Evolutionary conservation across 2,329 filamentous ascomycete species (phyloP).

Genomic region (Beauveria sp.): DNA sequence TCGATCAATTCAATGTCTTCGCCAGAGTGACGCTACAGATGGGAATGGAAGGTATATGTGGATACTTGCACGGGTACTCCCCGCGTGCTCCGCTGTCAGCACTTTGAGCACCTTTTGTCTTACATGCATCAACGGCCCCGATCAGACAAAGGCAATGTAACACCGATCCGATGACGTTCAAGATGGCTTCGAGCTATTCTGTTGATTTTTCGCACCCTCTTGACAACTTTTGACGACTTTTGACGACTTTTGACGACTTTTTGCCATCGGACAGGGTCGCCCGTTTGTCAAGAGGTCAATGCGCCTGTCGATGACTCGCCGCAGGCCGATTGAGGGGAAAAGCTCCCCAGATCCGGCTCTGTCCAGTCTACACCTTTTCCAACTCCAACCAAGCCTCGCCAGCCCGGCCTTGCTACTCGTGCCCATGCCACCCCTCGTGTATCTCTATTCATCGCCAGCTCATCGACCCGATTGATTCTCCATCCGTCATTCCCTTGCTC

Average conservation of each 20-base stretch:
- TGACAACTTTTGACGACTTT: neutral
- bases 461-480: neutral
- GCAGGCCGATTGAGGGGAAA: neutral
- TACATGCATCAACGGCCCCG: neutral
- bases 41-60: too few species aligned
- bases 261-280: neutral
- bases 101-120: neutral
- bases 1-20: too few species aligned
- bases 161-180: neutral
- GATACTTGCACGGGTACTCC: neutral
- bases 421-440: neutral
- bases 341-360: neutral
- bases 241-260: neutral
- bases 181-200: neutral
- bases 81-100: neutral
- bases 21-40: too few species aligned
- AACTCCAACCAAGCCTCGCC: neutral
- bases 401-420: neutral
- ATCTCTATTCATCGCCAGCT: neutral
- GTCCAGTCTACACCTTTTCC: neutral
- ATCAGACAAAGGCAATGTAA: neutral
- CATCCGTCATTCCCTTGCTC: too few species aligned
- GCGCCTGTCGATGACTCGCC: neutral
- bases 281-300: neutral
- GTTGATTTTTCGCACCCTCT: too few species aligned